Base-by-base conservation (phyloP, 352 stramenopile species). In the Thalassiosira hispida region DNA sequence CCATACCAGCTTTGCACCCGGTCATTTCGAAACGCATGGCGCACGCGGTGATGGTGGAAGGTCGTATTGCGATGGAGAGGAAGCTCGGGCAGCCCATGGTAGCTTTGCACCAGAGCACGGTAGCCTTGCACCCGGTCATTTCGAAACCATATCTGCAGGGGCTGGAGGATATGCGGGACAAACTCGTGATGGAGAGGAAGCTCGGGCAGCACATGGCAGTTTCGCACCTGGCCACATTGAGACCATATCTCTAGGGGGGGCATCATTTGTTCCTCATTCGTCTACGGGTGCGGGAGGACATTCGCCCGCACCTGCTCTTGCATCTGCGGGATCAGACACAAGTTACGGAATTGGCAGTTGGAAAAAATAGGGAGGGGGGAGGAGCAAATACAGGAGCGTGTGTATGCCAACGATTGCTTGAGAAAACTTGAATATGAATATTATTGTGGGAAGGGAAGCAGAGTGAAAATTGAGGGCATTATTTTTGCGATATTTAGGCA, bases 231-330 rank as follows among this genome's bases (percentile, higher is more conserved):
- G 31, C 8, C 3, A 38, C 8, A 9, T 38, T 8, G 31, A 9
- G 8, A 38, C 31, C 16, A 31, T 20, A 9, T 11, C 6, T 22
- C 1, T 12, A 61, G 18, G 6, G 23, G 12, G 27, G 25, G 9
- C 23, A 2, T n/a, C 52, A 4, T 70, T 70, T 47, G 4, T 70
- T 27, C 25, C 61, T 31, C 61, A 70, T 57, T 70, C 61, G 22
- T 70, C 61, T 6, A 70, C 61, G 5, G 61, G 61, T 18, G 61
- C 44, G 23, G 61, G 61, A 49, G 4, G 29, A 7, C 25, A 16
- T 42, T n/a, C 44, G 22, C 46, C 18, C 20, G 22, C 25, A 57
- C 1, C 1, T 59, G n/a, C 49, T 1, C 18, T 40, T n/a, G 18
- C 18, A 35, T 25, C 18, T 16, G 20, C 20, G 47, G 49, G 31